Percentiles rank a stretch among this genome's conserved stretches.
Evolutionary conservation across 73 alveolate species (phyloP).

Genomic region (Diophrys appendiculata): DNA sequence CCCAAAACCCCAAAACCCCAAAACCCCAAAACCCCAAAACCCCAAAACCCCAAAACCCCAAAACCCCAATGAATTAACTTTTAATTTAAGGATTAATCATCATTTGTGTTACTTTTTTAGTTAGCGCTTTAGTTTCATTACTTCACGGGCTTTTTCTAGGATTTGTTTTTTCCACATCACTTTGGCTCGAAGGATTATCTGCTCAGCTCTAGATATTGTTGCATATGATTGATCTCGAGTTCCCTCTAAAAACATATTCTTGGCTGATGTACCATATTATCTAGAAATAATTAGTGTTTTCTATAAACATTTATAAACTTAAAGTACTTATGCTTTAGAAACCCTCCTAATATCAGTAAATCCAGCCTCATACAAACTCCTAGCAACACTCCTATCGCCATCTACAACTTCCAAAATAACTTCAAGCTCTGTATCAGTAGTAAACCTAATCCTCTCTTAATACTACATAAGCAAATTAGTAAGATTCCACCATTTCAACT

Average conservation of each 20-base stretch:
- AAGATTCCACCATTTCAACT: slow-evolving; percentile 58
- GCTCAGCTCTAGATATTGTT: slow-evolving; percentile 31
- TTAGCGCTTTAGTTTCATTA: slow-evolving; percentile 27
- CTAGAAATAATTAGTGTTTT: background rate
- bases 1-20: background rate
- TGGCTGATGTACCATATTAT: background rate
- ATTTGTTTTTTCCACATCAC: slow-evolving; percentile 9
- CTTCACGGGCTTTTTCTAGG: slow-evolving; percentile 40
- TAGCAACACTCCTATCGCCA: background rate
- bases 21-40: background rate
- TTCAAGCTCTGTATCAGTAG: background rate
- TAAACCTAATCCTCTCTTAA: background rate
- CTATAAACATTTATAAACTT: background rate
- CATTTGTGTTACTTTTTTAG: no score
- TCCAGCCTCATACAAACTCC: slow-evolving; percentile 6
- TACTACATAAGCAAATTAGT: slow-evolving; percentile 20
- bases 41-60: no score
- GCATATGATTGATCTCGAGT: slow-evolving; percentile 28
- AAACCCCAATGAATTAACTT: no score
- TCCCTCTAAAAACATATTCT: slow-evolving; percentile 24
- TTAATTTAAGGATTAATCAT: no score
- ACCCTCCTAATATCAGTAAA: background rate
- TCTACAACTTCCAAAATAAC: background rate
- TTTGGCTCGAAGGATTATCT: slow-evolving; percentile 45
- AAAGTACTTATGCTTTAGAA: background rate